Base-by-base conservation (phyloP, 2,329 filamentous ascomycete genomes). In the Aspergillus ruber region DNA sequence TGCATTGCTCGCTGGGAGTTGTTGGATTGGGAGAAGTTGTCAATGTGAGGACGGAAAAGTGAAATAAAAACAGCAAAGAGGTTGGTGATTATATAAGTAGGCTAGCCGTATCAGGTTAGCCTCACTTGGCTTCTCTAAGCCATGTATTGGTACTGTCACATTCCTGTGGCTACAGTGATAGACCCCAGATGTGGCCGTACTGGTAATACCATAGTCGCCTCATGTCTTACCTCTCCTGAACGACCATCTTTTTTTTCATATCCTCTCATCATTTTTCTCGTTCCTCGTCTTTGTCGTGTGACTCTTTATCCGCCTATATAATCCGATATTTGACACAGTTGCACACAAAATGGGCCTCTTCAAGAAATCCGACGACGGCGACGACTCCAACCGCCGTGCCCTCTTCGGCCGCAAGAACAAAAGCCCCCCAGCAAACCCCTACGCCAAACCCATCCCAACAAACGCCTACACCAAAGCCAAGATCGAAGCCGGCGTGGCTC, bases 401-500 rank as follows among this genome's bases (percentile, higher is more conserved):
- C 76, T 84, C 27, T 83, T 84, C 57, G 78, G 79, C 54, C 70
- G 75, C 44, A 81, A 79, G 63, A 73, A 71, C 55, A 80, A 80
- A 63, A 74, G 71, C 46, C 69, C 77, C 23, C 70, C 74, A 23
- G 70, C 72, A 23, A 80, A 83, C 59, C 80, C 80, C 20, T 82
- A 82, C 56, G 78, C 79, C 39, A 74, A 77, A 43, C 70, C 77
- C 5, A 72, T 76, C 23, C 67, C 70, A 46, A 66, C 69, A 46
- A 77, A 82, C 57, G 74, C 78, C 29, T 82, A 83, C 58, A 77
- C 76, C 44, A 68, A 64, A 60, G 73, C 72, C 46, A 75, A 75
- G 61, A 66, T 71, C 45, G 64, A 63, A 42, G 64, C 65, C 8
- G 71, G 72, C 47, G 66, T 72, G 42, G 58, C 62, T 42, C 63